Evolutionary conservation across 2,329 filamentous ascomycete species (phyloP).

Genomic region (Apiospora arundinis): DNA sequence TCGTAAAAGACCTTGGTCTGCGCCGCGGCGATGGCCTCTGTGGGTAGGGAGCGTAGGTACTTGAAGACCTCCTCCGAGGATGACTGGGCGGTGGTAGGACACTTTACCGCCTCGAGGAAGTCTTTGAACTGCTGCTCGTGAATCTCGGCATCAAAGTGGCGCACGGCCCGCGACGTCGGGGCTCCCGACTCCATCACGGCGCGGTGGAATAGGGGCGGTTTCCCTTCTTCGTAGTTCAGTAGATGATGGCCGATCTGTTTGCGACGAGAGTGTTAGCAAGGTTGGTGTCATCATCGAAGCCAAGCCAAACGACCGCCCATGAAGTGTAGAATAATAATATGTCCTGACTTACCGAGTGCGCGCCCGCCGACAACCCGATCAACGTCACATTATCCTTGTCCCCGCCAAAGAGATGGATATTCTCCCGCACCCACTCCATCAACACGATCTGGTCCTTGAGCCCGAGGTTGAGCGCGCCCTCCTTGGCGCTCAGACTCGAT

Average conservation of each 20-base stretch:
- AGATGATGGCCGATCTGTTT: conserved; percentile 63
- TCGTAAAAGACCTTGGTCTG: conserved; percentile 42
- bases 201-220: conserved; percentile 42
- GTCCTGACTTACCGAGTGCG: conserved; percentile 51
- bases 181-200: conserved; percentile 49
- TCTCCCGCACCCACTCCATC: conserved; percentile 61
- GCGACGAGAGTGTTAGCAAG: too few relatives aligned
- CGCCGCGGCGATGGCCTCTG: conserved; percentile 37
- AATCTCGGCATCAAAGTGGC: conserved; percentile 48
- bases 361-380: conserved; percentile 56
- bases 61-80: conserved; percentile 45
- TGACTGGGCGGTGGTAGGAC: conserved; percentile 50
- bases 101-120: conserved; percentile 52
- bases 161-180: conserved; percentile 47
- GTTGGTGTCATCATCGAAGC: neutral
- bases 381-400: conserved; percentile 56
- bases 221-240: conserved; percentile 47
- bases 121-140: conserved; percentile 57
- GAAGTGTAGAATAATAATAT: neutral
- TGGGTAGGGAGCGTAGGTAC: conserved; percentile 47
- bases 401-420: conserved; percentile 59
- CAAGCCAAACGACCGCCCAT: neutral
- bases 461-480: conserved; percentile 63
- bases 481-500: conserved; percentile 53
- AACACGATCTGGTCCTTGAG: conserved; percentile 57